Percentiles rank a stretch among this genome's conserved stretches.
These are phyloP conservation scores for Hamamelis virginiana DNA, from an alignment of 164 flowering plant species.

Conservation along the genomic window DNA sequence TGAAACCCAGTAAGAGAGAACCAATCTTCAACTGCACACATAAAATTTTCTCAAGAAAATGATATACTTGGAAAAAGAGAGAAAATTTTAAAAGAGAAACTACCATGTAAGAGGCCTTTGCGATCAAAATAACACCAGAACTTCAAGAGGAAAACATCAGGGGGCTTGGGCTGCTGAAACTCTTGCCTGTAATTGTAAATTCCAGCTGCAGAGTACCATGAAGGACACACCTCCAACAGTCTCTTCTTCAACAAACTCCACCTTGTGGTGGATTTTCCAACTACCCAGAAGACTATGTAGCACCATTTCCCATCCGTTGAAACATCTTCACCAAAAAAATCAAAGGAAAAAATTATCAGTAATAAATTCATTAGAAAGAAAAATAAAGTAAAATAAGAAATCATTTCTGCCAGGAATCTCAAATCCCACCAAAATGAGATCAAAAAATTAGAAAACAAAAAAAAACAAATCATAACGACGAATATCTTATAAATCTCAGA, in stretches of 20 bases:
- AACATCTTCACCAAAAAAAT: conserved; percentile 32
- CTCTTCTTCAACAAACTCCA: conserved; percentile 60
- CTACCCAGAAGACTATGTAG: conserved; percentile 61
- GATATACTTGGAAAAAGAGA: not conserved
- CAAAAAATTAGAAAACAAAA: too few relatives aligned
- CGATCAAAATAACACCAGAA: conserved; percentile 46
- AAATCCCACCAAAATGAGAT: too few relatives aligned
- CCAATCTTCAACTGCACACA: not conserved
- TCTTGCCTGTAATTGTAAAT: conserved; percentile 30
- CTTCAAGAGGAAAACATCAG: conserved; percentile 60
- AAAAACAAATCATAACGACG: too few relatives aligned
- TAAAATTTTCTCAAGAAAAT: not conserved
- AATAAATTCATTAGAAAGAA: too few relatives aligned
- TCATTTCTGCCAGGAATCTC: too few relatives aligned
- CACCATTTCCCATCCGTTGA: conserved; percentile 77
- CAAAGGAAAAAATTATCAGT: not conserved
- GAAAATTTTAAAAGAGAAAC: not conserved
- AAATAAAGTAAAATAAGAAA: too few relatives aligned
- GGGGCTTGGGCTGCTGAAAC: conserved; percentile 34
- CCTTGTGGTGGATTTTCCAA: conserved; percentile 41
- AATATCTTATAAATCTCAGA: too few relatives aligned
- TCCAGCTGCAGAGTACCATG: conserved; percentile 41
- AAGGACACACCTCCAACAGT: conserved; percentile 55
- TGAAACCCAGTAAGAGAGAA: too few relatives aligned
- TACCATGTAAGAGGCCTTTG: conserved; percentile 58